Evolutionary conservation across 2,329 filamentous ascomycete genomes (phyloP).

Genomic region (Aspergillus sp.): DNA sequence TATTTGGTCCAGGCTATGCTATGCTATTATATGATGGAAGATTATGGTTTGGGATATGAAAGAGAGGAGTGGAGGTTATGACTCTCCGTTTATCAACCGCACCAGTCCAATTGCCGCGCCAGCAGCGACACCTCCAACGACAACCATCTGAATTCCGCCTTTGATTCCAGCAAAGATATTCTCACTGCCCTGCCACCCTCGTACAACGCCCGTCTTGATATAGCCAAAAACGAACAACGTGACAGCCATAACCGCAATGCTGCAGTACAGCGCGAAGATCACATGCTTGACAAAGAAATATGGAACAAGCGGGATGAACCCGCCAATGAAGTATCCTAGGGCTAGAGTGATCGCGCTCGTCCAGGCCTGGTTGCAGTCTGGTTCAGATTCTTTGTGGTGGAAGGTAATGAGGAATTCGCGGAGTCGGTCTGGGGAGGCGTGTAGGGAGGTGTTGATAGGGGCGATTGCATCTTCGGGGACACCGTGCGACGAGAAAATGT

Average conservation of each 20-base stretch:
- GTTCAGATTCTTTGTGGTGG: slow-evolving; percentile 47
- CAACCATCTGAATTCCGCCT: slow-evolving; percentile 64
- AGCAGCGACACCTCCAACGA: slow-evolving; percentile 65
- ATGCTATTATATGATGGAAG: neutral
- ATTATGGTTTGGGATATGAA: neutral
- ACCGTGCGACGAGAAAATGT: slow-evolving; percentile 43
- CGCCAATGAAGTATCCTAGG: slow-evolving; percentile 68
- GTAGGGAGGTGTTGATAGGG: slow-evolving; percentile 37
- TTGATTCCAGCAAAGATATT: slow-evolving; percentile 56
- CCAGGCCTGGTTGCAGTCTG: slow-evolving; percentile 47
- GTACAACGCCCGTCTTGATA: slow-evolving; percentile 46
- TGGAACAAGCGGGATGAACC: slow-evolving; percentile 68
- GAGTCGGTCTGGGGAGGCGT: slow-evolving; percentile 39
- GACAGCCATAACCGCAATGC: slow-evolving; percentile 43
- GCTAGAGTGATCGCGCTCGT: slow-evolving; percentile 65
- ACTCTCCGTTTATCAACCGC: slow-evolving; percentile 46
- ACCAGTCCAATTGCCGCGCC: slow-evolving; percentile 66
- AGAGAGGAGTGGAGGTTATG: neutral
- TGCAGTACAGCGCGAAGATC: slow-evolving; percentile 50
- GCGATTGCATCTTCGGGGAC: slow-evolving; percentile 37
- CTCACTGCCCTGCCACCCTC: slow-evolving; percentile 43
- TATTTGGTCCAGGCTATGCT: neutral
- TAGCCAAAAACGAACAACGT: slow-evolving; percentile 45
- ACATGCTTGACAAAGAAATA: slow-evolving; percentile 61
- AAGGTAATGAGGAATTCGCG: slow-evolving; percentile 51